A percentile compares a stretch with the other conserved stretches of the same genome.
These are phyloP conservation scores for Huntiella abstrusa DNA, from an alignment of 2,329 filamentous ascomycete species.

Conservation along the genomic window DNA sequence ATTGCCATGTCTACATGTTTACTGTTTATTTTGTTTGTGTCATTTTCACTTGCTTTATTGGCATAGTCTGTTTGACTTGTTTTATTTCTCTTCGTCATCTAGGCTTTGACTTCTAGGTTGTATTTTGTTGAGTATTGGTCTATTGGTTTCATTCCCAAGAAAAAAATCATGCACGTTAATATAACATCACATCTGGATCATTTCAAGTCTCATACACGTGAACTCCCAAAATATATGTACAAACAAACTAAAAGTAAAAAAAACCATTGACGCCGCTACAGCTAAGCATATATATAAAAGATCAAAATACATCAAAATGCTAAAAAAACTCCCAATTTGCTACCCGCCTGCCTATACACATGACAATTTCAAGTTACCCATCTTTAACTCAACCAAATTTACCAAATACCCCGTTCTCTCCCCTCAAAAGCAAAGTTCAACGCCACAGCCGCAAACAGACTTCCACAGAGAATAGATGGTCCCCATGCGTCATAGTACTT, in stretches of 20 bases:
- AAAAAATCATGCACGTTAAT: not conserved
- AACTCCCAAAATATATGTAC: not conserved
- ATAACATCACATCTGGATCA: too few relatives aligned
- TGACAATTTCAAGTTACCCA: not conserved
- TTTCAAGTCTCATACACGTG: not conserved
- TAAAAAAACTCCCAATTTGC: not conserved
- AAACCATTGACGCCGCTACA: not conserved
- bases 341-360: not conserved
- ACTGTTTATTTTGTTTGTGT: not conserved
- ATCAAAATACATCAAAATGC: not conserved
- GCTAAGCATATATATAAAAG: slow-evolving; percentile 3
- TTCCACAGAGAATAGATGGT: slow-evolving; percentile 54
- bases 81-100: slow-evolving; percentile 1
- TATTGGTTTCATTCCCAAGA: not conserved
- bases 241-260: too few relatives aligned
- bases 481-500: slow-evolving; percentile 85
- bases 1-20: not conserved
- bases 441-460: slow-evolving; percentile 53
- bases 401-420: slow-evolving; percentile 39
- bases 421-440: slow-evolving; percentile 69
- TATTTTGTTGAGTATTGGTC: slow-evolving; percentile 1
- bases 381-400: slow-evolving; percentile 5
- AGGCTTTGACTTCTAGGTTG: slow-evolving; percentile 6
- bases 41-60: not conserved
- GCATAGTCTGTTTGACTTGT: not conserved